Evolutionary conservation across 495 filamentous ascomycete species (phyloP).

Genomic region (Penicillium paradoxum): DNA sequence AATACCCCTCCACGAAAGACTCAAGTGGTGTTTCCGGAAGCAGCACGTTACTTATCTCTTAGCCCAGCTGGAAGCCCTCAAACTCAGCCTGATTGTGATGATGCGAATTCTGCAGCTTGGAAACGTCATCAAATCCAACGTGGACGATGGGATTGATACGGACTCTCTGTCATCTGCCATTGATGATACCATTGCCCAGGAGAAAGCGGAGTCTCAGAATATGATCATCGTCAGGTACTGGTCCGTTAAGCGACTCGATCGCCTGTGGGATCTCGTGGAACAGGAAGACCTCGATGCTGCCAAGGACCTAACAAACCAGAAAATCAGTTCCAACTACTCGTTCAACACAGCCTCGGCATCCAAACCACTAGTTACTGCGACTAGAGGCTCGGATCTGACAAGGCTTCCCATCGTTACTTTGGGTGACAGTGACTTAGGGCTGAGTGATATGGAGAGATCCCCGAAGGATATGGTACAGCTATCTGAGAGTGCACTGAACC

Average conservation of each 20-base stretch:
- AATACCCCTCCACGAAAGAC: slow-evolving; percentile 33
- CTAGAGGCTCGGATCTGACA: slow-evolving; percentile 19
- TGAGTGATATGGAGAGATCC: slow-evolving; percentile 32
- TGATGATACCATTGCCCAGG: slow-evolving; percentile 36
- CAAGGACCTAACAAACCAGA: slow-evolving; percentile 26
- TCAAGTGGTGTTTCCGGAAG: slow-evolving; percentile 44
- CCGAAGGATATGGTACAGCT: slow-evolving; percentile 39
- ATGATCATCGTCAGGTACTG: slow-evolving; percentile 46
- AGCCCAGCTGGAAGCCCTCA: slow-evolving; percentile 42
- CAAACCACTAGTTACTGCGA: slow-evolving; percentile 11
- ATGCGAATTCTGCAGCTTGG: slow-evolving; percentile 38
- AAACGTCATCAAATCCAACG: slow-evolving; percentile 14
- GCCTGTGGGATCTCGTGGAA: slow-evolving; percentile 36
- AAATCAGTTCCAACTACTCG: slow-evolving; percentile 19
- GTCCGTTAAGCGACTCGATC: slow-evolving; percentile 37
- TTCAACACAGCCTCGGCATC: slow-evolving; percentile 9
- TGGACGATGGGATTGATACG: neutral
- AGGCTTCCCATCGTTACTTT: slow-evolving; percentile 27
- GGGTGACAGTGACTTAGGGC: slow-evolving; percentile 29
- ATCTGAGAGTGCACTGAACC: slow-evolving; percentile 34
- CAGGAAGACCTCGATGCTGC: slow-evolving; percentile 30
- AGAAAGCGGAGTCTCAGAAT: slow-evolving; percentile 42
- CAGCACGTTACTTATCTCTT: slow-evolving; percentile 42
- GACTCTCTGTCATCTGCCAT: neutral
- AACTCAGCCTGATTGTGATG: slow-evolving; percentile 42